These are phyloP conservation scores for Aspergillus calidoustus DNA, from an alignment of 2,329 filamentous ascomycete genomes.

Conservation along the genomic window DNA sequence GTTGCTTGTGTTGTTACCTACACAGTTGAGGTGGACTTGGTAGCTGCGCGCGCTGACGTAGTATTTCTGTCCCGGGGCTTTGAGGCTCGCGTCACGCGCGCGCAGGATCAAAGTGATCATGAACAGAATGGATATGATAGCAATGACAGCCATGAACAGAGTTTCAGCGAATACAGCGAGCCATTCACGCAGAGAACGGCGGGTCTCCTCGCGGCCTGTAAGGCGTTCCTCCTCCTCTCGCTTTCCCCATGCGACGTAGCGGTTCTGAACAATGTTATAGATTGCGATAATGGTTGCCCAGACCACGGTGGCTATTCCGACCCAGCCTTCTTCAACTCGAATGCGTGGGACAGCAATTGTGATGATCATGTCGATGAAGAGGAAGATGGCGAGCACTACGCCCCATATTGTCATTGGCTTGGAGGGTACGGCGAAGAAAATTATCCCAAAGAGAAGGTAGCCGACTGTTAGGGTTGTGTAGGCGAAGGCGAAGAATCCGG, in stretches of 20 bases:
- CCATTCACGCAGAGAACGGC: constrained; percentile 84
- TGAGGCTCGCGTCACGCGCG: constrained; percentile 75
- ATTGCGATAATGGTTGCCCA: constrained; percentile 81
- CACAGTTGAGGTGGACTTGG: constrained; percentile 81
- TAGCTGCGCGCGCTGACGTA: constrained; percentile 86
- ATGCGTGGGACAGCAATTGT: constrained; percentile 75
- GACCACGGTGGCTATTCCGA: constrained; percentile 81
- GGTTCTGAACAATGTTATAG: constrained; percentile 79
- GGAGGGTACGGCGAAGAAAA: constrained; percentile 89
- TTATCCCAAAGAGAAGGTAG: constrained; percentile 73
- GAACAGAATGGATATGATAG: constrained; percentile 71
- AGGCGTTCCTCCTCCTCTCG: constrained; percentile 88
- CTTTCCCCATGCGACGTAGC: constrained; percentile 89
- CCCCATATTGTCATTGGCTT: constrained; percentile 76
- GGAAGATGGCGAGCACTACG: constrained; percentile 66
- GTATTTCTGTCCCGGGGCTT: constrained; percentile 74
- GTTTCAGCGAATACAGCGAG: constrained; percentile 76
- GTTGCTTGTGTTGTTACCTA: constrained; percentile 68
- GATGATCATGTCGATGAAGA: constrained; percentile 77
- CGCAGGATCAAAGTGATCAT: constrained; percentile 80
- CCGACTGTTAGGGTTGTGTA: constrained; percentile 79
- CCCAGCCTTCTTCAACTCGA: constrained; percentile 84
- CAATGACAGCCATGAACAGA: constrained; percentile 70
- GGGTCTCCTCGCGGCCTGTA: constrained; percentile 84
- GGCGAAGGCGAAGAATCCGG: constrained; percentile 88